Evolutionary conservation across 305 asterid genomes (phyloP), one percentile per base, ranked within the genome.

Genomic region (Fraxinus floribunda): DNA sequence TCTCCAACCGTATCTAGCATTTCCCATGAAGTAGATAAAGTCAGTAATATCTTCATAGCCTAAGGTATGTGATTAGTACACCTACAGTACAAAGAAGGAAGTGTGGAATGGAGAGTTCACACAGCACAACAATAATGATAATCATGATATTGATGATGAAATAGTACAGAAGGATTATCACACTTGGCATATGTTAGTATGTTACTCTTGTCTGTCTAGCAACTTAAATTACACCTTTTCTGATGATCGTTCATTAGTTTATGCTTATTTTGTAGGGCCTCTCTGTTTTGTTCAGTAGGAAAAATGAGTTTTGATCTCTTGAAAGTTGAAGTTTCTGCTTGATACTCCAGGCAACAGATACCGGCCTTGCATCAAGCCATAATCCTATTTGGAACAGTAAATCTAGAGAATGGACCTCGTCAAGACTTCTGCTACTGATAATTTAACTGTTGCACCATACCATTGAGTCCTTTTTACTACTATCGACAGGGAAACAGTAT

Each of bases 1-100:
- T 88, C 85, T 94, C 98, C 89, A 96, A 83, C 85, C 98, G 95
- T 86, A 96, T 94, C 99, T 96, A 84, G 80, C 85, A 85, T 79
- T 87, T 80, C 77, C 78, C 85, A 83, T 36, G 77, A 75, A 82
- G 78, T 46, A 82, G 70, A 57, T 57, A 62, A 83, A 68, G 35
- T 70, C 73, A 85, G 44, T 22, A 57, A 57, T 57, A 57, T 57
- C 26, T 57, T 55, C 68, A 57, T 49, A 66, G 60, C 68, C 78
- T 20, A 71, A 76, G 39, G 68, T 49, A 76, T 77, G 79, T 49
- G 74, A 34, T 38, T 75, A 68, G 78, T 70, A 78, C 41, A 72
- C 81, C 79, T 68, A 57, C 11, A 57, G 55, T 24, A 77, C 52
- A 74, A 81, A 41, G 72, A 76, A 20, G 74, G 75, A 82, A 79